These are phyloP conservation scores for Globisporangium radiosum DNA, from an alignment of 352 stramenopile species.

Conservation along the genomic window DNA sequence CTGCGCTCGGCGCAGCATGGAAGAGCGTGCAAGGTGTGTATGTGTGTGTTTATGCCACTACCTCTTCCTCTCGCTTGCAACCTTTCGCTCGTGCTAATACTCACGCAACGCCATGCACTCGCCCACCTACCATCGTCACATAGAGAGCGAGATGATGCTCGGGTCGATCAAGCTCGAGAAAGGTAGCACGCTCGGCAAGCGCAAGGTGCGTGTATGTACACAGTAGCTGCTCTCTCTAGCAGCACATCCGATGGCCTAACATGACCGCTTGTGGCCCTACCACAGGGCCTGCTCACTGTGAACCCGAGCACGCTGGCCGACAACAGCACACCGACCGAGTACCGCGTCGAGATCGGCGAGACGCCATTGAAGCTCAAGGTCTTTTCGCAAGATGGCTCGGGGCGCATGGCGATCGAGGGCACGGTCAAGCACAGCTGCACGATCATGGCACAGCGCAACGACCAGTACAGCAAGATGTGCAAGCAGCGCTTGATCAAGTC, in stretches of 20 bases:
- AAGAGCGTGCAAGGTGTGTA: constrained; percentile 72
- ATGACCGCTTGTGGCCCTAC: too few species aligned
- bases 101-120: too few species aligned
- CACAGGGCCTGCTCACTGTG: constrained; percentile 69
- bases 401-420: constrained; percentile 83
- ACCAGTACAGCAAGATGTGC: constrained; percentile 81
- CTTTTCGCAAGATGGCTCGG: constrained; percentile 79
- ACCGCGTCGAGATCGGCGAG: constrained; percentile 71
- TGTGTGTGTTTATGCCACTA: background rate
- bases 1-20: constrained; percentile 64
- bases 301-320: constrained; percentile 71
- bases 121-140: too few species aligned
- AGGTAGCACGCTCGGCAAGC: constrained; percentile 52
- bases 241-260: background rate
- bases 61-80: background rate
- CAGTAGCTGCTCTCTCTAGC: too few species aligned
- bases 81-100: background rate
- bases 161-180: constrained; percentile 84
- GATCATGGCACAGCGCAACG: constrained; percentile 78
- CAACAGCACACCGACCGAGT: constrained; percentile 66
- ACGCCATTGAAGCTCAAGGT: constrained; percentile 79
- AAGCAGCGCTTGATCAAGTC: constrained; percentile 83
- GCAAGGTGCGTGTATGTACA: constrained; percentile 44
- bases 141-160: constrained; percentile 82
- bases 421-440: constrained; percentile 84